Base-by-base conservation (phyloP, 345 rosid species). In the Populus nigra region DNA sequence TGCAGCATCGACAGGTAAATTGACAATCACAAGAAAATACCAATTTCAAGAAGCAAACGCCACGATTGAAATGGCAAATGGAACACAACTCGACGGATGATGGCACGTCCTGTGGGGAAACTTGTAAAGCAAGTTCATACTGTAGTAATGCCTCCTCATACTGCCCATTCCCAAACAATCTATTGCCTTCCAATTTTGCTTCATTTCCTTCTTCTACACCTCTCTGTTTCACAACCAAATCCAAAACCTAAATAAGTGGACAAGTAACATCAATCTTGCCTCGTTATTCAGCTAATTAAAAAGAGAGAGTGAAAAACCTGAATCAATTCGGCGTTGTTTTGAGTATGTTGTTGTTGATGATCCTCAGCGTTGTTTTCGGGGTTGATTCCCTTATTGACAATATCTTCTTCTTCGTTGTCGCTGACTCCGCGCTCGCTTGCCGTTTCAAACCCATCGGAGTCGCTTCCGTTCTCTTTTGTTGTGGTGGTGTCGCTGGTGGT, bases 391-490 rank as follows among this genome's bases (percentile, higher is more conserved):
- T 57, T 57, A 57, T 65, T 79, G 25, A 49, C 69, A 36, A 45
- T 41, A 57, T 50, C 79, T 17, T 53, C 38, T 20, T 78, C 85
- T 71, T 90, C 92, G 1, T 79, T 78, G 31, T 87, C 93, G 68
- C 88, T 85, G 10, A 87, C 79, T 31, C 83, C 97, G 57, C 88
- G 84, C 39, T 94, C 98, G 82, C 95, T 94, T n/a, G 98, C 97
- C 12, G 97, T 94, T 76, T 93, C 97, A 77, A 90, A 94, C 20
- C 97, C 97, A 77, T 94, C 97, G 69, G 95, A 91, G 39, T 84
- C 90, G 50, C 84, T 89, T 27, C 82, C 90, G 55, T 77, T 70
- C 57, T 38, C 7, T 31, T 80, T 76, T 55, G 72, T 68, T 17
- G 36, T 8, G 87, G 57, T 17, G 63, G 71, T 6, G 47, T 39